Evolutionary conservation across 2,329 filamentous ascomycete genomes (phyloP), one percentile per base, ranked within the genome.

Genomic region (Calonectria pseudoreteaudii): DNA sequence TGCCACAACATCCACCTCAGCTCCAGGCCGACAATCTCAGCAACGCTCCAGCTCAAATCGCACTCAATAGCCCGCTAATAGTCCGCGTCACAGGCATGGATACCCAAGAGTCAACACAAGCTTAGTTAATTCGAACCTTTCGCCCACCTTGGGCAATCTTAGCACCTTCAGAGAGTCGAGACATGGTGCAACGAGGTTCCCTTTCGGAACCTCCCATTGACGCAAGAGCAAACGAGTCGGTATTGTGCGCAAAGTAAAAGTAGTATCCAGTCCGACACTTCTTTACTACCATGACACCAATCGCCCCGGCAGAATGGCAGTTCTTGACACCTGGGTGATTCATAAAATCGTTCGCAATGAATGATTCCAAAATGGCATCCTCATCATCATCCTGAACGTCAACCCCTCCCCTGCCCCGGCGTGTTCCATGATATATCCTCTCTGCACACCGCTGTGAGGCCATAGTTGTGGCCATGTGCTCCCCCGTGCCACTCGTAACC

Each of bases 401-500:
- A 10, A 84, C 84, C 9, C 95, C 95, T 20, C 87, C 90, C 65
- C 84, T 85, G 2, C 86, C 90, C 77, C 91, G 92, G 81, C 88
- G 90, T 64, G 89, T 93, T 78, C 89, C 91, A 77, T 93, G 91
- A 82, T 95, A 98, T 31, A 99, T 89, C 58, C 97, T 91, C 77
- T 96, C 94, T 0, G 96, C 95, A 82, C 95, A 98, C 70, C 93
- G 93, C 72, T 93, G 93, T 9, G 97, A 96, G 14, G 97, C 96
- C 90, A 97, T 93, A 0, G 96, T 97, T 0, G 96, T 98, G 44
- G 95, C 94, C 94, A 99, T 99, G 83, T 99, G 97, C 85, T 99
- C 97, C 62, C 97, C 97, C 3, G 97, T 99, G 34, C 97, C 97
- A 82, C 95, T 98, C 49, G 95, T 97, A 28, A 98, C 95, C 31